These are phyloP conservation scores for Talaromyces wortmannii DNA, from an alignment of 495 filamentous ascomycete genomes.

Conservation along the genomic window DNA sequence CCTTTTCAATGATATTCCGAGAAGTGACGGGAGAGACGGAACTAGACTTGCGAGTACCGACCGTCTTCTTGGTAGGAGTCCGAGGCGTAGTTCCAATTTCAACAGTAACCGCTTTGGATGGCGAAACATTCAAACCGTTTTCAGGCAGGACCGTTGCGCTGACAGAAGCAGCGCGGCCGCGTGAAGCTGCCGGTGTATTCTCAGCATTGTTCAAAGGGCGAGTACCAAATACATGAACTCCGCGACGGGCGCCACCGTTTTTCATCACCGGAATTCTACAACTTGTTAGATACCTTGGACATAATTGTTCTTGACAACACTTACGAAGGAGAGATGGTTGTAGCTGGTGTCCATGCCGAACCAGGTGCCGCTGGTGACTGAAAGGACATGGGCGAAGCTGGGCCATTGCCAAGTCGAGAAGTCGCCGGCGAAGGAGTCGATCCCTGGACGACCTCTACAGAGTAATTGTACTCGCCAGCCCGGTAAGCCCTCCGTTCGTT, in stretches of 20 bases:
- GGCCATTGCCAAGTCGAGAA: constrained; percentile 30
- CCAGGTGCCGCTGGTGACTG: constrained; percentile 31
- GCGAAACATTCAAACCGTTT: not conserved
- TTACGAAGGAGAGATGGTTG: constrained; percentile 44
- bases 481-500: constrained; percentile 89
- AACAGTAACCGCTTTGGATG: not conserved
- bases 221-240: not conserved
- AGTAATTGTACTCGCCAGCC: constrained; percentile 85
- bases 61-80: constrained; percentile 3
- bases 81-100: constrained; percentile 1
- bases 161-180: not conserved
- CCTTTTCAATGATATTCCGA: constrained; percentile 21
- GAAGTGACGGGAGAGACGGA: constrained; percentile 29
- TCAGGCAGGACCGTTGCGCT: not conserved
- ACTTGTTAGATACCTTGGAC: constrained; percentile 13
- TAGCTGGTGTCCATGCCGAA: constrained; percentile 39
- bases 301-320: constrained; percentile 6
- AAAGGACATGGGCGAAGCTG: constrained; percentile 34
- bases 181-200: not conserved
- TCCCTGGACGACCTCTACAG: constrained; percentile 38
- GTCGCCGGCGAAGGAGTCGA: constrained; percentile 33
- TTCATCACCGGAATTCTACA: constrained; percentile 29
- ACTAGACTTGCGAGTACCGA: constrained; percentile 7
- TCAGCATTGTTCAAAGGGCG: not conserved
- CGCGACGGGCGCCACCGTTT: constrained; percentile 10